Evolutionary conservation across 805 yeast genomes (phyloP).

Genomic region (Phaffomyces antillensis): DNA sequence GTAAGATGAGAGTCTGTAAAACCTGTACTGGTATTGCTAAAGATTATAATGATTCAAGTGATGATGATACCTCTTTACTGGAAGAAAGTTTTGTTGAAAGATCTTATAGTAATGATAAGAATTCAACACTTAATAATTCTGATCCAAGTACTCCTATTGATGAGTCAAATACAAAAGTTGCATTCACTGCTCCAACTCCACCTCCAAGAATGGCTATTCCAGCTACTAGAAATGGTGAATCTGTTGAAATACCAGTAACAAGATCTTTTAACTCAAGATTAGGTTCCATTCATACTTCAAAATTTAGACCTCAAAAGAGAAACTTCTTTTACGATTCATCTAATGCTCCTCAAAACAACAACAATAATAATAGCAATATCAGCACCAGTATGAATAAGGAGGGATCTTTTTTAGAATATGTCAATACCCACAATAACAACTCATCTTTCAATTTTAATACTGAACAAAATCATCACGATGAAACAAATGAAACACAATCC

Average conservation of each 20-base stretch:
- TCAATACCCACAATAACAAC: constrained; percentile 14
- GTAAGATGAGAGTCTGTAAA: constrained; percentile 70
- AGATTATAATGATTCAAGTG: constrained; percentile 68
- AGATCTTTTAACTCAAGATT: constrained; percentile 21
- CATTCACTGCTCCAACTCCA: constrained; percentile 40
- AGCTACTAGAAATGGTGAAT: constrained; percentile 71
- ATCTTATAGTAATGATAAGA: constrained; percentile 13
- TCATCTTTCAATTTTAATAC: constrained; percentile 18
- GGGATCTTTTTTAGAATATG: constrained; percentile 21
- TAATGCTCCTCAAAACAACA: not conserved
- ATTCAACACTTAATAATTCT: constrained; percentile 6
- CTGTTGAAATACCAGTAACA: constrained; percentile 58
- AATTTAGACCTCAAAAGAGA: constrained; percentile 12
- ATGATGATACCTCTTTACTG: constrained; percentile 38
- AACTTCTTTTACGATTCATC: not conserved
- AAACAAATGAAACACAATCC: constrained; percentile 3
- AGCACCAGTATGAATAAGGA: constrained; percentile 2
- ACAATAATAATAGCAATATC: not conserved
- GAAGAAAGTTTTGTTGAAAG: constrained; percentile 28
- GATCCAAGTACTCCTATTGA: constrained; percentile 17
- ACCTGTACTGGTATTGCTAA: constrained; percentile 59
- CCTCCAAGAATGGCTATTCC: constrained; percentile 77
- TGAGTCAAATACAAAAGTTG: constrained; percentile 4
- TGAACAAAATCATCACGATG: constrained; percentile 10
- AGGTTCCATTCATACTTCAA: constrained; percentile 20